phyloP scores from a whole-genome alignment of 2,329 filamentous ascomycete genomes.

The Colletotrichum horii region DNA sequence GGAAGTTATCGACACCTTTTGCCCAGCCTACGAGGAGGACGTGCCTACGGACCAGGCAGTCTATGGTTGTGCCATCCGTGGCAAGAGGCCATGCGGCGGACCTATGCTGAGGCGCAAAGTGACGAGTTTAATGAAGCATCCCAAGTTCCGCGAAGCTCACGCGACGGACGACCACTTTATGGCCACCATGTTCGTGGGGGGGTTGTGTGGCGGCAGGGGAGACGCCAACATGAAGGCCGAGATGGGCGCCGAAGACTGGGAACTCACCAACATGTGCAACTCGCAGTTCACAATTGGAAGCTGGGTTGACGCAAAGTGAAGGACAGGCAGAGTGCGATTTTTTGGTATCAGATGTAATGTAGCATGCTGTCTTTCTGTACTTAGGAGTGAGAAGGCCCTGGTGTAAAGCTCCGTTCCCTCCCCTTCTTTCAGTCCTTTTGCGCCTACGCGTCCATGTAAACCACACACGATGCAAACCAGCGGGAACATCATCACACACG shows the following conservation, averaged over 20 bases:
- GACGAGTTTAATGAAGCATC: constrained; percentile 72
- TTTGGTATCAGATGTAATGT: constrained; percentile 12
- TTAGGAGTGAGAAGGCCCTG: neutral
- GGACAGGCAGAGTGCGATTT: neutral
- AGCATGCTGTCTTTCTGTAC: neutral
- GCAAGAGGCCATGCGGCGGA: constrained; percentile 40
- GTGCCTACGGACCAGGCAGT: constrained; percentile 41
- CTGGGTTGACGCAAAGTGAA: constrained; percentile 27
- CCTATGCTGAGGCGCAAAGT: constrained; percentile 59
- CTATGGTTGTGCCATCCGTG: constrained; percentile 8
- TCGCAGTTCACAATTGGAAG: constrained; percentile 61
- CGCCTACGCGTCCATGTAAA: neutral
- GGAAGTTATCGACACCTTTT: constrained; percentile 43
- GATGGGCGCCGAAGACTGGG: constrained; percentile 68
- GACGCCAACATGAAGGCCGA: constrained; percentile 46
- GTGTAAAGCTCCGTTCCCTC: neutral
- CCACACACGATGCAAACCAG: neutral
- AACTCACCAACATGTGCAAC: constrained; percentile 70
- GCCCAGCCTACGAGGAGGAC: constrained; percentile 47
- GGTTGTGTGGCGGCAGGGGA: constrained; percentile 53
- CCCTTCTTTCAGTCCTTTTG: neutral
- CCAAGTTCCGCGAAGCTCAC: constrained; percentile 69
- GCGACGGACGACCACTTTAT: constrained; percentile 76
- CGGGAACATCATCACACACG: neutral
- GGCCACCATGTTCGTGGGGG: constrained; percentile 67